Base-by-base conservation (phyloP, 495 filamentous ascomycete species). In the Cairneyella variabilis region DNA sequence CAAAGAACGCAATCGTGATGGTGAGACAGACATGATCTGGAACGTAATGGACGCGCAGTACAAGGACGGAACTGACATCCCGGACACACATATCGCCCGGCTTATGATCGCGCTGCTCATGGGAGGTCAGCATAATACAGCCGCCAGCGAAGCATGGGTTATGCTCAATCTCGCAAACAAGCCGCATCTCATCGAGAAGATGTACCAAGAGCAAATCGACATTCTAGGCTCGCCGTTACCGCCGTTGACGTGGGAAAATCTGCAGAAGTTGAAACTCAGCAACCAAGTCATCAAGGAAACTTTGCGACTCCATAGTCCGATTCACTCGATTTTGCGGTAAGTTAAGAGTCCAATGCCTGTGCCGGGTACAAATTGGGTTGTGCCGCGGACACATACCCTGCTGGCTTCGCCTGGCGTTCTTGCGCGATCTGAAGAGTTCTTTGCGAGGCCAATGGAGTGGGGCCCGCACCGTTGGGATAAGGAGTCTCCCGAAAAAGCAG, bases 41-140 rank as follows among this genome's bases (percentile, higher is more conserved):
- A 89, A 91, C 61, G 70, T 93, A 40, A 92, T 93, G 86, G 75
- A 76, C 62, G 82, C 83, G 53, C 72, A 66, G 2, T 93, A 93
- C 79, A 89, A 89, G 68, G 76, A 87, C 60, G 88, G 85, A 45
- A 72, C 68, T 23, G 66, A 68, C 3, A 71, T 91, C 9, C 84
- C 89, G 8, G 89, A 93, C 65, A 78, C 84, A 52, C 87, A 93
- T 58, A 79, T 92, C 30, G 88, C 89, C 5, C 86, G 91, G 64
- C 89, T 93, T 78, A 90, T 93, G 85, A 92, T 93, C 62, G 88
- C 88, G 0, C 79, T 93, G 18, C 74, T 93, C 8, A 91, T 93
- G 88, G 89, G 85, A 18, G 89, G 89, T 43, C 89, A 93, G 64
- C 89, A 93, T 73, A 90, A 86, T 1, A 89, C 86, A 3, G 87